A percentile compares a stretch with the other conserved stretches of the same genome.
phyloP scores from a whole-genome alignment of 495 filamentous ascomycete genomes.

The Beverwykella pulmonaria region DNA sequence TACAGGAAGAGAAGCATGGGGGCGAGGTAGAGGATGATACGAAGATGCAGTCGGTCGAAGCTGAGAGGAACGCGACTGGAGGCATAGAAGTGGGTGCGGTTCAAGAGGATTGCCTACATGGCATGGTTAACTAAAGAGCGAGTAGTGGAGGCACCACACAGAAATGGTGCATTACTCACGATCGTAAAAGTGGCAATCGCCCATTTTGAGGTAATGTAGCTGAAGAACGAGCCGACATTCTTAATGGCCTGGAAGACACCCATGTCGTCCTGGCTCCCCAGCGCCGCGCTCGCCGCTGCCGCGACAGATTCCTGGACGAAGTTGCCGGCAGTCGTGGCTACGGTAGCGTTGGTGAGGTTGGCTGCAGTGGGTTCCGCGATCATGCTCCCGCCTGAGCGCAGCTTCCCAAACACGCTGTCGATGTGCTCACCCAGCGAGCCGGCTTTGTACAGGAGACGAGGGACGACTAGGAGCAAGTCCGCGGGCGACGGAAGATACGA shows the following conservation, averaged over 20 bases:
- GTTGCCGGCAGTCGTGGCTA: constrained; percentile 36
- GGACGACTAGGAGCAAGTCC: constrained; percentile 63
- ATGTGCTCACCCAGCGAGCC: constrained; percentile 63
- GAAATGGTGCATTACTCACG: too few species aligned
- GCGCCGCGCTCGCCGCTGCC: constrained; percentile 39
- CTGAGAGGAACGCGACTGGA: constrained; percentile 76
- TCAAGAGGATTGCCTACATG: constrained; percentile 75
- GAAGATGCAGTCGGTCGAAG: constrained; percentile 66
- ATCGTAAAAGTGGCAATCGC: constrained; percentile 82
- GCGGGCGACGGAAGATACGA: constrained; percentile 38
- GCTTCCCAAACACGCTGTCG: constrained; percentile 57
- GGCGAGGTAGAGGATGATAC: constrained; percentile 70
- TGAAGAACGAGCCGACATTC: constrained; percentile 84
- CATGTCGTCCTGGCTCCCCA: constrained; percentile 27
- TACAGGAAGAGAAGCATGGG: constrained; percentile 74
- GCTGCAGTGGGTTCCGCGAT: constrained; percentile 59
- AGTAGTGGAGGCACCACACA: too few species aligned
- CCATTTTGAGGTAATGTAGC: constrained; percentile 92
- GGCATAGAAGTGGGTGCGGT: constrained; percentile 90
- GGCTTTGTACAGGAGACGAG: constrained; percentile 65
- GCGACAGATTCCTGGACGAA: constrained; percentile 46
- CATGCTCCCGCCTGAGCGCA: constrained; percentile 58
- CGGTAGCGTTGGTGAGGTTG: constrained; percentile 42
- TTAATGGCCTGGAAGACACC: constrained; percentile 48
- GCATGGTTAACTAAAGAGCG: constrained; percentile 22